phyloP scores from a whole-genome alignment of 2,329 filamentous ascomycete species.

The Curvularia spicifera region DNA sequence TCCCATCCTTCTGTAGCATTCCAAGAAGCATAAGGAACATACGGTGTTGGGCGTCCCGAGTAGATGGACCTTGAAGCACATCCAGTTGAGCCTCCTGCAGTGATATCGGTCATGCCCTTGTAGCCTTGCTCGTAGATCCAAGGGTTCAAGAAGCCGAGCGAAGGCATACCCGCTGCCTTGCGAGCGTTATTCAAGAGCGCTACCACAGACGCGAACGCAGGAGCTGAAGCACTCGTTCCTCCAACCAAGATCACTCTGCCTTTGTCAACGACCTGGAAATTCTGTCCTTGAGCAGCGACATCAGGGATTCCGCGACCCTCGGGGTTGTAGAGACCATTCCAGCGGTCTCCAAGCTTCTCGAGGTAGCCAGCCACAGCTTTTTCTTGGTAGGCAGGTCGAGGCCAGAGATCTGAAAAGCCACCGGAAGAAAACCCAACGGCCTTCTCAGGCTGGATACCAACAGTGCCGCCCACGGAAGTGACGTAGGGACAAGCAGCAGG shows the following conservation, averaged over 20 bases:
- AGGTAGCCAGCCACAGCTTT: constrained; percentile 51
- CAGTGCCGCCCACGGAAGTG: constrained; percentile 55
- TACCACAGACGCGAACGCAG: constrained; percentile 48
- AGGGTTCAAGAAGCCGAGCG: constrained; percentile 51
- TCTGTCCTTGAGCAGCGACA: constrained; percentile 50
- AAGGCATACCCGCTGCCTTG: constrained; percentile 42
- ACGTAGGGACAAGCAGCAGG: constrained; percentile 57
- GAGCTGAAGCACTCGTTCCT: constrained; percentile 51
- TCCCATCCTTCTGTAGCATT: constrained; percentile 60
- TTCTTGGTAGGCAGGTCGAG: constrained; percentile 53
- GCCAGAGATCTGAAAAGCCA: constrained; percentile 55
- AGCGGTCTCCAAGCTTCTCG: constrained; percentile 47
- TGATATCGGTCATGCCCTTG: constrained; percentile 58
- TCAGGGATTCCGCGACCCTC: constrained; percentile 55
- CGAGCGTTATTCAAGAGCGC: constrained; percentile 50
- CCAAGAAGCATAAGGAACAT: constrained; percentile 57
- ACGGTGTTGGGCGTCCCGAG: constrained; percentile 47
- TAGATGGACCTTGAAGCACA: constrained; percentile 52
- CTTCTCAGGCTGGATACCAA: constrained; percentile 49
- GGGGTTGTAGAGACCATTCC: constrained; percentile 53
- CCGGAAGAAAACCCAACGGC: constrained; percentile 52
- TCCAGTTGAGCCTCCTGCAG: constrained; percentile 55
- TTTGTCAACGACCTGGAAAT: constrained; percentile 47
- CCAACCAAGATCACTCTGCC: constrained; percentile 41
- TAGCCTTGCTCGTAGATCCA: constrained; percentile 53